Percentiles rank a stretch among this genome's conserved stretches.
These are phyloP conservation scores for Plasmodium adleri DNA, from an alignment of 169 alveolate species.

Conservation along the genomic window DNA sequence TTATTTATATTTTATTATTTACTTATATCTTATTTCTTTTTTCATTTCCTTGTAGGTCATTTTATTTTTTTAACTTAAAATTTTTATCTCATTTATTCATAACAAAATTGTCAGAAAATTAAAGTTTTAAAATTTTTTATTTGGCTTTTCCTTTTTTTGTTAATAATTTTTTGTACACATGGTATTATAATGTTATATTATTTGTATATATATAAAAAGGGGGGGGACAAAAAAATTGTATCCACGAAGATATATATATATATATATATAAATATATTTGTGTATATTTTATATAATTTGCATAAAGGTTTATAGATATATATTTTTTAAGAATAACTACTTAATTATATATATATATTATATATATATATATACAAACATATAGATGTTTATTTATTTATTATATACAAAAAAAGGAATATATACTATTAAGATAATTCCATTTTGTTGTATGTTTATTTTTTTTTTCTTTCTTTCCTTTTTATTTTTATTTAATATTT, in stretches of 20 bases:
- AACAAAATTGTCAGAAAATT: constrained; percentile 4
- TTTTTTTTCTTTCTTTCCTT: background rate
- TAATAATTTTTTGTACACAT: background rate
- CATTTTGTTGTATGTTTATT: background rate
- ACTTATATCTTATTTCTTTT: background rate
- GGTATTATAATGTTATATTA: background rate
- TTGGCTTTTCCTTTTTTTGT: background rate
- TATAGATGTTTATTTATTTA: background rate
- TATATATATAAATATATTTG: background rate
- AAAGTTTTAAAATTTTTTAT: background rate
- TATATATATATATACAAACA: background rate
- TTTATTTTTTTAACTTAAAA: constrained; percentile 24
- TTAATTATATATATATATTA: background rate
- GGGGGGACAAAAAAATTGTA: too few species aligned
- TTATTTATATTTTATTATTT: background rate
- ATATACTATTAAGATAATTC: background rate
- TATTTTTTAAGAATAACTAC: too few species aligned
- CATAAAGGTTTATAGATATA: too few species aligned
- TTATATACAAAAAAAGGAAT: background rate
- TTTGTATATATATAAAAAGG: background rate
- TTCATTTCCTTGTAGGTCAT: constrained; percentile 12
- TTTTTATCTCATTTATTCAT: constrained; percentile 26
- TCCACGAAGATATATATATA: background rate
- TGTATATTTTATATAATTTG: background rate
- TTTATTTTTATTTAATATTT: background rate